Evolutionary conservation across 495 filamentous ascomycete genomes (phyloP).

Genomic region (Penicillium canariense): DNA sequence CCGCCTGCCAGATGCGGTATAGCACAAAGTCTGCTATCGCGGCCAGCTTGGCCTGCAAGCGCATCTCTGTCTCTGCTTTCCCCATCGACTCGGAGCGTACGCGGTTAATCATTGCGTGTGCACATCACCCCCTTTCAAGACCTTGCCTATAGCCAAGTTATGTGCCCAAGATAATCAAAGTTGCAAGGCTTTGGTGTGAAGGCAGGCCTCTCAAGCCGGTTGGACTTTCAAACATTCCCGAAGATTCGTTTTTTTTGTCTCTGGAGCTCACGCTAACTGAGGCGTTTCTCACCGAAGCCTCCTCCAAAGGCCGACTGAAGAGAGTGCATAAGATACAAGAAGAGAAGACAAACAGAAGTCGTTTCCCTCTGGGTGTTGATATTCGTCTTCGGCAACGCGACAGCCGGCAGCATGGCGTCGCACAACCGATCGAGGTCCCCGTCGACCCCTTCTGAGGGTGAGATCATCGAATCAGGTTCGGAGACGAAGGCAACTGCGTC

Average conservation of each 20-base stretch:
- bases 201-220: conserved; percentile 45
- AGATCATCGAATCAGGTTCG: conserved; percentile 76
- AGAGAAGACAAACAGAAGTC: conserved; percentile 1
- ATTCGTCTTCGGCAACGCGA: background rate
- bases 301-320: conserved; percentile 26
- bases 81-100: conserved; percentile 2
- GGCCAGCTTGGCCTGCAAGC: background rate
- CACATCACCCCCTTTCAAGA: background rate
- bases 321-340: conserved; percentile 1
- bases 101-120: background rate
- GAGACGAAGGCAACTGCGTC: conserved; percentile 73
- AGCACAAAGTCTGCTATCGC: background rate
- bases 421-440: conserved; percentile 45
- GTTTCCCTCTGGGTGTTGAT: background rate
- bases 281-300: conserved; percentile 21
- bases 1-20: conserved; percentile 11
- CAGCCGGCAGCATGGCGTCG: conserved; percentile 25
- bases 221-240: conserved; percentile 44
- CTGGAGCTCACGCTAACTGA: conserved; percentile 33
- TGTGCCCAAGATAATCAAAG: conserved; percentile 24
- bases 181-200: conserved; percentile 33
- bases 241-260: conserved; percentile 22
- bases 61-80: background rate
- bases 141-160: conserved; percentile 7
- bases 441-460: conserved; percentile 69